Conservation (phyloP, 805 yeast species). For the Kazachstania kunashirensis region DNA sequence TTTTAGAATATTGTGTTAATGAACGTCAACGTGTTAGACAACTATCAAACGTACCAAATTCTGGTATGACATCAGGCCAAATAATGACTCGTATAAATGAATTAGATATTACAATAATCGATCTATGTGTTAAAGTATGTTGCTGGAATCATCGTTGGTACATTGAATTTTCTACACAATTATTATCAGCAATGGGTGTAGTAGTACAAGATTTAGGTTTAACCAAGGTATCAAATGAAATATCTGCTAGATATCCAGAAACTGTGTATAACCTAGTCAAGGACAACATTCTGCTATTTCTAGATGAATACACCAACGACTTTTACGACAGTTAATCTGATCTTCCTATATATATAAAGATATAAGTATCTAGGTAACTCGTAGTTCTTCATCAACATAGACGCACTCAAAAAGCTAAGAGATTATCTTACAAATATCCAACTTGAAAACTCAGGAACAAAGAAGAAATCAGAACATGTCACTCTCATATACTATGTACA, state of each 20-base stretch:
- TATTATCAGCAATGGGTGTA: constrained; percentile 47
- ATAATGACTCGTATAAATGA: constrained; percentile 26
- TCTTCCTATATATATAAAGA: too few species aligned
- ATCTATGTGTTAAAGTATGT: constrained; percentile 61
- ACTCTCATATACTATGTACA: too few species aligned
- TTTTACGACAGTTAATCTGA: constrained; percentile 25
- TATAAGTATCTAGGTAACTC: too few species aligned
- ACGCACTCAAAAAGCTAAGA: too few species aligned
- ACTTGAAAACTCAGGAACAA: too few species aligned
- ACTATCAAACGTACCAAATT: constrained; percentile 14
- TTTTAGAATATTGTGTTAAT: constrained; percentile 53
- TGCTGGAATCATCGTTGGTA: constrained; percentile 99
- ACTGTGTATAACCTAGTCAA: constrained; percentile 21
- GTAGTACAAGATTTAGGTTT: constrained; percentile 70
- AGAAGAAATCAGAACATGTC: too few species aligned
- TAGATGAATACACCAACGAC: constrained; percentile 19
- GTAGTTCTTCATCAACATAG: too few species aligned
- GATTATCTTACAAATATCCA: too few species aligned
- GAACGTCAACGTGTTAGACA: constrained; percentile 33
- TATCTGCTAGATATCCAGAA: constrained; percentile 56
- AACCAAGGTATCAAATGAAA: constrained; percentile 63
- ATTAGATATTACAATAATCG: constrained; percentile 51
- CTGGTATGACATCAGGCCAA: constrained; percentile 25
- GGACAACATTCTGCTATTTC: constrained; percentile 24
- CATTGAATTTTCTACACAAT: constrained; percentile 70